Evolutionary conservation across 140 eudicot genomes (phyloP).

Genomic region (Senecio squalidus): DNA sequence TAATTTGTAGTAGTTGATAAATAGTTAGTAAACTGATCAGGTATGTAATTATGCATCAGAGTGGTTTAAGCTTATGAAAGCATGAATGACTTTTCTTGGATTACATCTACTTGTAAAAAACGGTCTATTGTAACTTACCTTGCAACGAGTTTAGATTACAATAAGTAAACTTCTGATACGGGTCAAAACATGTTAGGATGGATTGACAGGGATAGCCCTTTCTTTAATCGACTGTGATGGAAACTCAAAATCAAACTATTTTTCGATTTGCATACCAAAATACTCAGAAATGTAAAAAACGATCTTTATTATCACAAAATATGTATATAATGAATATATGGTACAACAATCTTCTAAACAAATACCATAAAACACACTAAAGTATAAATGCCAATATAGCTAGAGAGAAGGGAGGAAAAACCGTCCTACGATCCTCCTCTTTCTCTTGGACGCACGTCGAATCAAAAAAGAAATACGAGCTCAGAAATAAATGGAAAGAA

Average conservation of each 20-base stretch:
- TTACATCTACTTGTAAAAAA: no score
- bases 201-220: no score
- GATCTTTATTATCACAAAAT: constrained; percentile 27
- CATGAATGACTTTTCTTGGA: constrained; percentile 12
- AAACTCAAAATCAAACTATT: not conserved
- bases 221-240: no score
- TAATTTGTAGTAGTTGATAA: not conserved
- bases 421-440: constrained; percentile 26
- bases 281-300: not conserved
- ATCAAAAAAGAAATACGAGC: constrained; percentile 1
- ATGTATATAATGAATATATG: constrained; percentile 6
- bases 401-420: constrained; percentile 33
- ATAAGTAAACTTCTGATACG: no score
- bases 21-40: not conserved
- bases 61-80: constrained; percentile 13
- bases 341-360: constrained; percentile 15
- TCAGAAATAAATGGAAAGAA: constrained; percentile 16
- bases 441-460: constrained; percentile 16
- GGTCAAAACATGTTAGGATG: no score
- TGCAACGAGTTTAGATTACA: not conserved
- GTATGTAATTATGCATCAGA: not conserved
- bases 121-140: not conserved
- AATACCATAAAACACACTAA: constrained; percentile 3
- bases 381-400: constrained; percentile 5
- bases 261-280: not conserved